These are phyloP conservation scores for Chlamydomonas asymmetrica DNA, from an alignment of 139 green algal species.

Conservation along the genomic window DNA sequence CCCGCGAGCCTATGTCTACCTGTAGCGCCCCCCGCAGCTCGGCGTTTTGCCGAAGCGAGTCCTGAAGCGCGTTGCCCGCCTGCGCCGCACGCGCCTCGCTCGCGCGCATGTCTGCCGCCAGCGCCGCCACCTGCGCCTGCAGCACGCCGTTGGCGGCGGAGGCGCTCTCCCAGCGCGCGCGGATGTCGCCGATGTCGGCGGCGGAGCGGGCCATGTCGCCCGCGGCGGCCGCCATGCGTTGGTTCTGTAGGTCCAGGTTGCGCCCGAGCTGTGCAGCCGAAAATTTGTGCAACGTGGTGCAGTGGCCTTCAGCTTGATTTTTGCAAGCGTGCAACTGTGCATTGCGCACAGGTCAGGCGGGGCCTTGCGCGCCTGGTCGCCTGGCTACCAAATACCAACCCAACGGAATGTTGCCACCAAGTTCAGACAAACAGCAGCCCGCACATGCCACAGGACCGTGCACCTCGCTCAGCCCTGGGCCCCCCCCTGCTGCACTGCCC, in stretches of 20 bases:
- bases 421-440: no score
- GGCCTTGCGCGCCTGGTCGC: no score
- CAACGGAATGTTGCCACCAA: no score
- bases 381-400: no score
- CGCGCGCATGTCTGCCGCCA: slow-evolving; percentile 9
- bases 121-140: slow-evolving; percentile 17
- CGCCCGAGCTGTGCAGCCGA: slow-evolving; percentile 13
- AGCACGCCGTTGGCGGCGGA: neutral
- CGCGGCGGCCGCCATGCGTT: slow-evolving; percentile 19
- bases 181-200: slow-evolving; percentile 32
- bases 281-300: no score
- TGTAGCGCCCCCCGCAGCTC: slow-evolving; percentile 20
- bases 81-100: neutral
- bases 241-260: slow-evolving; percentile 27
- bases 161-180: slow-evolving; percentile 32
- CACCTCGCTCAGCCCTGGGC: no score
- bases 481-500: no score
- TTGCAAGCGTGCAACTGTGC: no score
- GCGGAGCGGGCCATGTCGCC: slow-evolving; percentile 19
- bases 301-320: no score
- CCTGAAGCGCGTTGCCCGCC: neutral
- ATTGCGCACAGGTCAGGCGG: no score
- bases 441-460: no score
- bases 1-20: neutral
- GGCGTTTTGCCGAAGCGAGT: slow-evolving; percentile 6